Evolutionary conservation across 495 filamentous ascomycete species (phyloP), one percentile per base, ranked within the genome.

Genomic region (Neurospora hispaniola): DNA sequence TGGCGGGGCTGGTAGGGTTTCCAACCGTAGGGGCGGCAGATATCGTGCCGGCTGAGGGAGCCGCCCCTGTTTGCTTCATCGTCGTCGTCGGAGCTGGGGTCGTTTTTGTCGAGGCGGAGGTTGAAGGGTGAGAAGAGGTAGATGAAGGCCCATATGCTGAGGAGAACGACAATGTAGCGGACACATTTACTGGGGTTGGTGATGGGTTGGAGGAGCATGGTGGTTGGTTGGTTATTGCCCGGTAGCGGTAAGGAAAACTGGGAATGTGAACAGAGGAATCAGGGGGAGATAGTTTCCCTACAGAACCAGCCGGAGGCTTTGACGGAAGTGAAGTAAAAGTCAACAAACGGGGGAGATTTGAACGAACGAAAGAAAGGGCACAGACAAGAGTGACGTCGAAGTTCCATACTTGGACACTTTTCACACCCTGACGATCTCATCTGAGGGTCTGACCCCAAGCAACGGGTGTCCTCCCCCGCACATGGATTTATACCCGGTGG

Each of bases 21-120:
- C 82, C 84, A 86, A 5, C 83, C 82, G 71, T 85, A 79, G 20
- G 76, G 76, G 14, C 76, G 78, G 75, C 85, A 86, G 74, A 84
- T 71, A 72, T 75, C 72, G 35, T 40, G 54, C 14, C 6, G 54
- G 54, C 8, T 62, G 11, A 27, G 20, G 5, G 48, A 59, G 48
- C 48, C 31, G 6, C 14, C 54, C 54, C 27, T 18, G 14, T 18
- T 16, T 16, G 54, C 54, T 62, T 62, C 54, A 38, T 38, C 0
- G 3, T 62, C 54, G 27, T 31, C 27, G 27, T 62, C 5, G 54
- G 35, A 18, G 14, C 7, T 62, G 6, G 16, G 31, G 7, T 62
- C 9, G 27, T 18, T 35, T 31, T 62, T 7, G 27, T 62, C 54
- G 54, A 35, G 23, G 27, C 14, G 6, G 7, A 35, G 27, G 27